Evolutionary conservation across 2,329 filamentous ascomycete species (phyloP).

Genomic region (Aspergillus udagawae): DNA sequence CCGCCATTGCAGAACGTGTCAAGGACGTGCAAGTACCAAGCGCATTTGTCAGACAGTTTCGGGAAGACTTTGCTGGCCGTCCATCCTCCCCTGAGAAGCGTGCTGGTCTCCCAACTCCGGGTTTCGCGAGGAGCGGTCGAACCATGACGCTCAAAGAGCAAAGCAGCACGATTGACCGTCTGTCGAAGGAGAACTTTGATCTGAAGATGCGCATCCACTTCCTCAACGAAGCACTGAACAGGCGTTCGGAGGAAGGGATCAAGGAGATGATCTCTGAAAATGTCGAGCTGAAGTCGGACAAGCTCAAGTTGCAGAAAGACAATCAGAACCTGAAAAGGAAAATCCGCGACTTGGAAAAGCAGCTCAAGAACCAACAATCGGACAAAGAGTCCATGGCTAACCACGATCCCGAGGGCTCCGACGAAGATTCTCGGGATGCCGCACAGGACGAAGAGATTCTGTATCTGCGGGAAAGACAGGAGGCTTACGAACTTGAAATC

Average conservation of each 20-base stretch:
- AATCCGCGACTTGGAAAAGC: conserved; percentile 82
- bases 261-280: conserved; percentile 98
- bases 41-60: conserved; percentile 80
- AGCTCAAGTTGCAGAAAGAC: conserved; percentile 85
- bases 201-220: conserved; percentile 97
- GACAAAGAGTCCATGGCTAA: conserved; percentile 43
- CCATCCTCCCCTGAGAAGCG: conserved; percentile 59
- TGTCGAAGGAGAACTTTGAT: conserved; percentile 98
- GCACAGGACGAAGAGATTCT: conserved; percentile 78
- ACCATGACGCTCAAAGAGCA: conserved; percentile 93
- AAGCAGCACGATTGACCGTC: conserved; percentile 90
- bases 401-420: conserved; percentile 39
- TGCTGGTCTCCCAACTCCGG: conserved; percentile 47
- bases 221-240: conserved; percentile 86
- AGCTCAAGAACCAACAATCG: conserved; percentile 56
- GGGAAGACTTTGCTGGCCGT: conserved; percentile 60
- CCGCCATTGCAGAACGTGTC: conserved; percentile 80
- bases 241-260: conserved; percentile 90
- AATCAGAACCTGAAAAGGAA: conserved; percentile 77
- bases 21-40: conserved; percentile 88
- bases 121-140: conserved; percentile 55
- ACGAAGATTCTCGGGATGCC: conserved; percentile 45
- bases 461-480: conserved; percentile 78
- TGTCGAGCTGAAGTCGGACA: conserved; percentile 86
- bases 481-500: conserved; percentile 78